Evolutionary conservation across 441 rosid genomes (phyloP).

Genomic region (Bocquillonia castaneifolia): DNA sequence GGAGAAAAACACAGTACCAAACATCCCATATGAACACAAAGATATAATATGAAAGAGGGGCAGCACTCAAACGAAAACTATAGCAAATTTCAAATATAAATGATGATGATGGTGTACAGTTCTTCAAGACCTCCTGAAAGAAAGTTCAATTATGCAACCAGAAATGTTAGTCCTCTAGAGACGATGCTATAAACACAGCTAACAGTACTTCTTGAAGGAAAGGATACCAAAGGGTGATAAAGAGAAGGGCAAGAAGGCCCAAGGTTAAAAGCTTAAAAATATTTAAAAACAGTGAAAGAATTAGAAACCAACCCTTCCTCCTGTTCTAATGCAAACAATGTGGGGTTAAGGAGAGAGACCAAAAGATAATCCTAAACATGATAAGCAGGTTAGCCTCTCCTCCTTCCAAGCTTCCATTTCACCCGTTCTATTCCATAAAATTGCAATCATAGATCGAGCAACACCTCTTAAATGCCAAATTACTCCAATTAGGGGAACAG

Average conservation of each 20-base stretch:
- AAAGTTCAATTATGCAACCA: background rate
- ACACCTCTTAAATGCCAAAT: background rate
- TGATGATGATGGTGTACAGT: background rate
- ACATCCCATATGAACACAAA: background rate
- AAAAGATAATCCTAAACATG: background rate
- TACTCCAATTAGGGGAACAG: background rate
- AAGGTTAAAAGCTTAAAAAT: background rate
- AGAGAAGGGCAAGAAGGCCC: background rate
- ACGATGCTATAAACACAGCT: background rate
- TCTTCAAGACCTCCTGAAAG: background rate
- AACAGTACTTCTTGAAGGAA: background rate
- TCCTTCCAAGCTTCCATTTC: background rate
- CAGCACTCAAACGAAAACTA: background rate
- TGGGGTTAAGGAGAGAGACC: background rate
- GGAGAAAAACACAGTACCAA: background rate
- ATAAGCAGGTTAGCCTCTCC: background rate
- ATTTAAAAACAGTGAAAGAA: background rate
- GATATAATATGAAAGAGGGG: no score
- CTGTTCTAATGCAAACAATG: background rate
- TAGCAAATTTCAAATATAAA: background rate
- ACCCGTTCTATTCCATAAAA: background rate
- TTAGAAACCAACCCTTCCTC: background rate
- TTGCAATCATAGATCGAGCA: background rate
- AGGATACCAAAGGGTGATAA: background rate
- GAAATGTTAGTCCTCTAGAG: background rate